Conservation (phyloP, 2,329 filamentous ascomycete species). For the Anthostomella pinea region DNA sequence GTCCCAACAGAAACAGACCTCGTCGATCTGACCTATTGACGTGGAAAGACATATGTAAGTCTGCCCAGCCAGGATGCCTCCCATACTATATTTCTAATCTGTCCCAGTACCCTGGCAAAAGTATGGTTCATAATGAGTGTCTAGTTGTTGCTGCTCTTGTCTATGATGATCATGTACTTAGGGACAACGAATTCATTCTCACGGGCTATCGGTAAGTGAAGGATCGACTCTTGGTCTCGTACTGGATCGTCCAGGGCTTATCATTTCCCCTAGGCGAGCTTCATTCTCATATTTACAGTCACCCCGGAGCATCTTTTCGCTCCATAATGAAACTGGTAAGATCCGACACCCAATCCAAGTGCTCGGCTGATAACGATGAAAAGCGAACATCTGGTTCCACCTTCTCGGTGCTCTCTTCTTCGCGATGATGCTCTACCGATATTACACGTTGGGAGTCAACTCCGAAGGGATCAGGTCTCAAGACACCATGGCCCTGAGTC, state of each 20-base stretch:
- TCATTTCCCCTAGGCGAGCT: conserved; percentile 6
- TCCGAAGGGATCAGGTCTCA: background rate
- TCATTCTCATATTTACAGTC: conserved; percentile 16
- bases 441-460: conserved; percentile 6
- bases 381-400: conserved; percentile 32
- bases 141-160: background rate
- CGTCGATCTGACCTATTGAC: conserved; percentile 3
- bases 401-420: conserved; percentile 25
- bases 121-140: no score
- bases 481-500: conserved; percentile 17
- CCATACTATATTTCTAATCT: background rate
- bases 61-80: background rate
- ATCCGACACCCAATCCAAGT: no score
- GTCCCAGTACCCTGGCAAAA: conserved; percentile 17
- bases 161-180: conserved; percentile 1
- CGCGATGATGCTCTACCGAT: conserved; percentile 12
- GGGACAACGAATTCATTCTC: conserved; percentile 20
- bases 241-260: background rate
- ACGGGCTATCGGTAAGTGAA: conserved; percentile 16
- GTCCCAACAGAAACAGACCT: background rate
- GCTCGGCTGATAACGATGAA: no score
- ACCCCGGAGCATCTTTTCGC: conserved; percentile 12
- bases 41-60: conserved; percentile 14
- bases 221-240: background rate
- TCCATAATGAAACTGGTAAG: conserved; percentile 22